Percentiles rank a stretch among this genome's conserved stretches.
These are phyloP conservation scores for Russula vinacea DNA, from an alignment of 768 basidiomycete genomes.

Conservation along the genomic window DNA sequence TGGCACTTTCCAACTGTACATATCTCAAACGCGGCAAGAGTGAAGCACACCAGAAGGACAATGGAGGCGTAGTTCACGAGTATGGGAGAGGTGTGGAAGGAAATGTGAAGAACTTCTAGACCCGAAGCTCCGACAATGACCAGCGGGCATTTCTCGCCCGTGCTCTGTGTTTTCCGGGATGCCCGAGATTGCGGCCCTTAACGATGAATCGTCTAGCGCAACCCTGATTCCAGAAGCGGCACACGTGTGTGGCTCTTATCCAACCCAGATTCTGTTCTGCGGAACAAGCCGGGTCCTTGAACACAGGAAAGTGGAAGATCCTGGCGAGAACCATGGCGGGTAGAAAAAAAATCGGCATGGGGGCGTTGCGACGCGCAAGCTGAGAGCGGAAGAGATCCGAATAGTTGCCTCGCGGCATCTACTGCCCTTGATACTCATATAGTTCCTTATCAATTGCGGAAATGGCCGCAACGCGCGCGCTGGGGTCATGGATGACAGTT, in stretches of 20 bases:
- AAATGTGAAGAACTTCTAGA: neutral
- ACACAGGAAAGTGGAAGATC: constrained; percentile 12
- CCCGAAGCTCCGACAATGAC: neutral
- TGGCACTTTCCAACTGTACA: constrained; percentile 5
- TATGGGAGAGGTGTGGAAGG: constrained; percentile 10
- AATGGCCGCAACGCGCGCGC: constrained; percentile 1
- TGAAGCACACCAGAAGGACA: neutral
- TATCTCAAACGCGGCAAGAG: neutral
- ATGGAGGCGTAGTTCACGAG: constrained; percentile 12
- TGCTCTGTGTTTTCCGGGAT: neutral
- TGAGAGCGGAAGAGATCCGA: too few species aligned
- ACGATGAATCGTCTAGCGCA: constrained; percentile 13
- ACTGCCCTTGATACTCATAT: neutral
- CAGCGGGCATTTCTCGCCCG: constrained; percentile 7
- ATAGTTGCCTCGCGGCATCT: neutral
- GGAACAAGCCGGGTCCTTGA: neutral
- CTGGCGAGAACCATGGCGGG: neutral
- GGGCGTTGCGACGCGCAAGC: neutral
- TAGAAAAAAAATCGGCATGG: constrained; percentile 5
- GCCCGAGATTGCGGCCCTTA: constrained; percentile 14
- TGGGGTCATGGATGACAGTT: neutral
- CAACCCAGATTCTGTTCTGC: neutral
- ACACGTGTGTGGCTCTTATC: constrained; percentile 21
- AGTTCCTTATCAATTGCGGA: constrained; percentile 12
- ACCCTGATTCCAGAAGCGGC: constrained; percentile 23